A percentile compares a stretch with the other conserved stretches of the same genome.
Conservation (phyloP, 148 eudicot species). For the Mesembryanthemum crystallinum region DNA sequence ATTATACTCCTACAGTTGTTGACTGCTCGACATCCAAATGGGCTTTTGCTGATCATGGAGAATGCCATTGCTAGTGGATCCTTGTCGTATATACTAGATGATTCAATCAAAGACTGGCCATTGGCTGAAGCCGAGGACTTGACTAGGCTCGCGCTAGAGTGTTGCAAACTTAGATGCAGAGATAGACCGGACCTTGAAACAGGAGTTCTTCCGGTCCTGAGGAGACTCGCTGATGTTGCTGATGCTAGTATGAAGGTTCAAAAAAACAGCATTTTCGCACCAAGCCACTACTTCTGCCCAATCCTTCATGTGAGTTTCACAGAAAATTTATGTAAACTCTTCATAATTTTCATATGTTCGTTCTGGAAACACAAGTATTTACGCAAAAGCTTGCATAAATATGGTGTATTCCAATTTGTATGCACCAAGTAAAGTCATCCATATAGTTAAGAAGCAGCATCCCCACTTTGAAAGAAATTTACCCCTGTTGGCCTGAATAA, state of each 20-base stretch:
- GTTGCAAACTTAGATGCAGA: constrained; percentile 71
- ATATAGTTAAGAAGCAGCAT: no score
- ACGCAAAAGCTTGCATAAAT: no score
- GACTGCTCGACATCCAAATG: constrained; percentile 51
- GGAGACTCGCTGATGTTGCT: constrained; percentile 65
- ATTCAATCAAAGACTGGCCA: constrained; percentile 62
- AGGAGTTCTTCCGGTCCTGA: constrained; percentile 59
- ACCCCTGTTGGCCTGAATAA: no score
- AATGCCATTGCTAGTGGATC: constrained; percentile 45
- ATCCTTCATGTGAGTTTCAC: constrained; percentile 40
- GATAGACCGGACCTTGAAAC: constrained; percentile 84
- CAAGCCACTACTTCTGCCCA: constrained; percentile 75
- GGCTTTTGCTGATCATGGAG: constrained; percentile 53
- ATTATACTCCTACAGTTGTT: constrained; percentile 60
- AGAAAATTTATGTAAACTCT: background rate
- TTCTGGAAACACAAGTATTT: no score
- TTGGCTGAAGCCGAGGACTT: constrained; percentile 51
- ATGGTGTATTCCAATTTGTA: no score
- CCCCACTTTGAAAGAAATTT: no score
- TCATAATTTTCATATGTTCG: no score
- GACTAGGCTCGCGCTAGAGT: constrained; percentile 53
- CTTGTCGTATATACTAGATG: constrained; percentile 52
- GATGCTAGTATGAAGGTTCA: constrained; percentile 39
- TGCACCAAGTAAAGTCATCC: no score
- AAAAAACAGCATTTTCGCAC: constrained; percentile 36